Evolutionary conservation across 1,284 basidiomycete species (phyloP), one percentile per base, ranked within the genome.

Genomic region (Heterobasidion irregulare): DNA sequence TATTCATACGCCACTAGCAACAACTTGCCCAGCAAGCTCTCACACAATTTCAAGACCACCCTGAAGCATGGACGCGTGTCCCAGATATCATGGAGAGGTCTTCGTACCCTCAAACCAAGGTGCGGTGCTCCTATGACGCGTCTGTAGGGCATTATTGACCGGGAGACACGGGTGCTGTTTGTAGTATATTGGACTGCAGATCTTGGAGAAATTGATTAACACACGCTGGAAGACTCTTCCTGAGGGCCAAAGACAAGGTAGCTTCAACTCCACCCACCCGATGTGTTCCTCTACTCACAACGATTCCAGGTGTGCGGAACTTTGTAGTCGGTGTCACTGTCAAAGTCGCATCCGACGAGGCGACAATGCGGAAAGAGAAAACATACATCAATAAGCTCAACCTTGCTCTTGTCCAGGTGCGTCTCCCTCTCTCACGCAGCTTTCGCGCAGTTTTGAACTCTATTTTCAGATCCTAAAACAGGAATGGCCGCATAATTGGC

Each of bases 401-500:
- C 70, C 79, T 98, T 50, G 94, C 96, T 33, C 80, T 99, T 46
- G 92, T 99, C 54, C 93, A 96, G 76, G 93, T 92, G 59, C 57
- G 80, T 72, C n/a, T 9, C n/a, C 3, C 9, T n/a, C 7, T 36
- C 9, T 1, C 47, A 45, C 10, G 8, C 10, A 26, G 26, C 26
- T 41, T 2, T 12, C n/a, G 38, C 16, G 26, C 46, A 55, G 47
- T 47, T 50, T 32, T 53, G 35, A 56, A 53, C 47, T 18, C 33
- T 50, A 41, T 33, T 36, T 34, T n/a, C 67, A 98, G 92, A 98
- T 99, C 60, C 78, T 99, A 63, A 99, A 99, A 74, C 97, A 99
- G 77, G 97, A 98, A 69, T 99, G 97, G 97, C 97, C 96, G 18
- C 94, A 98, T 70, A 95, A 98, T 66, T 99, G 97, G 97, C 95